Evolutionary conservation across 2,329 filamentous ascomycete species (phyloP).

Genomic region (Aulographum hederae): DNA sequence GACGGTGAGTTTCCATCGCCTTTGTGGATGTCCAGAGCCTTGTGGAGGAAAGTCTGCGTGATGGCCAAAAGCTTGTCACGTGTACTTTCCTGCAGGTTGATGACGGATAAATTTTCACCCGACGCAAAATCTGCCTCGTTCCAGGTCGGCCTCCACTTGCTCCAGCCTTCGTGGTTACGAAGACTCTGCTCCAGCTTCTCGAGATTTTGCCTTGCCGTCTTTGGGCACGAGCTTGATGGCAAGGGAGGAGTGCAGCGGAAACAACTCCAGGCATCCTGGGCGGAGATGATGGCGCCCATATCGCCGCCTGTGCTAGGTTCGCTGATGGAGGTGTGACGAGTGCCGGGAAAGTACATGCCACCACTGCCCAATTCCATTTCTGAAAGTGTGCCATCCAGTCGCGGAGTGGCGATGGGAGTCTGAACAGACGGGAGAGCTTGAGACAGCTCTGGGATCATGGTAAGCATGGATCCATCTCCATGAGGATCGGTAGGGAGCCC

Average conservation of each 20-base stretch:
- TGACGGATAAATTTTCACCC: conserved; percentile 27
- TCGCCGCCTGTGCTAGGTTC: conserved; percentile 18
- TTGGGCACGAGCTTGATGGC: conserved; percentile 29
- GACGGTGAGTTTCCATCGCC: conserved; percentile 21
- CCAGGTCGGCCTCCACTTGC: conserved; percentile 30
- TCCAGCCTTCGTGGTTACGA: conserved; percentile 32
- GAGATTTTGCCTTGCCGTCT: conserved; percentile 30
- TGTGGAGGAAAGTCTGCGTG: conserved; percentile 51
- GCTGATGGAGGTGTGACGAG: conserved; percentile 21
- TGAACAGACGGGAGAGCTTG: conserved; percentile 21
- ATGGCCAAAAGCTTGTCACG: conserved; percentile 55
- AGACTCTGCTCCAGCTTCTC: conserved; percentile 32
- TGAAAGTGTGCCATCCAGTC: conserved; percentile 25
- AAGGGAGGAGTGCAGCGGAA: conserved; percentile 32
- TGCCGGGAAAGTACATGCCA: conserved; percentile 6
- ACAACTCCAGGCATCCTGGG: conserved; percentile 32
- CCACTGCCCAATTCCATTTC: conserved; percentile 24
- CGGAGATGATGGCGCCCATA: conserved; percentile 28
- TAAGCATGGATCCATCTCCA: conserved; percentile 22
- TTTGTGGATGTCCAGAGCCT: conserved; percentile 49
- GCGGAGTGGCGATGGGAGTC: conserved; percentile 26
- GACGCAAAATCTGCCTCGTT: conserved; percentile 28
- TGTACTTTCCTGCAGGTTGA: conserved; percentile 33
- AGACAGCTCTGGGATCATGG: conserved; percentile 26
- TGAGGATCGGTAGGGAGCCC: conserved; percentile 8